These are phyloP conservation scores for Chalciporus chontae DNA, from an alignment of 768 basidiomycete species.

Conservation along the genomic window DNA sequence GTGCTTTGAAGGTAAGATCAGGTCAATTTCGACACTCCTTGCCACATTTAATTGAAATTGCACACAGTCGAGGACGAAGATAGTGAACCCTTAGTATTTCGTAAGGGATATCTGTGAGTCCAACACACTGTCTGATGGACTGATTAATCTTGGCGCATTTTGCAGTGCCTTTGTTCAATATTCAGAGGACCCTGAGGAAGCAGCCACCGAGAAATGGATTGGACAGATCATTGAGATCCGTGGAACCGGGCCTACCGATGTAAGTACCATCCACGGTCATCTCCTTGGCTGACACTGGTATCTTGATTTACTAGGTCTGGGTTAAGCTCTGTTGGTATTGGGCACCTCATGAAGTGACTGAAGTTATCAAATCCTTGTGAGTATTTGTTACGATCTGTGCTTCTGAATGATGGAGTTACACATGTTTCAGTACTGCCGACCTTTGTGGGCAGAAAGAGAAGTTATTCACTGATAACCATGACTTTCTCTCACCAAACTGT, in stretches of 20 bases:
- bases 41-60: background rate
- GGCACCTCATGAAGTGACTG: constrained; percentile 43
- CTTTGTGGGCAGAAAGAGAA: constrained; percentile 47
- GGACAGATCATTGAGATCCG: constrained; percentile 47
- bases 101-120: constrained; percentile 23
- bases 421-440: constrained; percentile 33
- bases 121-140: background rate
- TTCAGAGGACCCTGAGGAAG: constrained; percentile 22
- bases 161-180: constrained; percentile 17
- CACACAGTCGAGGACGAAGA: constrained; percentile 13
- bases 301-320: constrained; percentile 43
- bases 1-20: constrained; percentile 18
- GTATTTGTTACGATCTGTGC: constrained; percentile 10
- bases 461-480: constrained; percentile 45
- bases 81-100: constrained; percentile 24
- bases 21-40: background rate
- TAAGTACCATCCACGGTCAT: constrained; percentile 14
- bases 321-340: constrained; percentile 54
- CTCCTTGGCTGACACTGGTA: background rate
- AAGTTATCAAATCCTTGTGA: constrained; percentile 47
- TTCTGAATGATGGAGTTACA: background rate
- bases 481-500: constrained; percentile 42
- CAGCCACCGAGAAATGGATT: constrained; percentile 45
- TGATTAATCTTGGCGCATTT: constrained; percentile 26
- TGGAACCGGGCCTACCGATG: constrained; percentile 24